Conservation (phyloP, 176 grass and related monocot species). For the Carex parvula region DNA sequence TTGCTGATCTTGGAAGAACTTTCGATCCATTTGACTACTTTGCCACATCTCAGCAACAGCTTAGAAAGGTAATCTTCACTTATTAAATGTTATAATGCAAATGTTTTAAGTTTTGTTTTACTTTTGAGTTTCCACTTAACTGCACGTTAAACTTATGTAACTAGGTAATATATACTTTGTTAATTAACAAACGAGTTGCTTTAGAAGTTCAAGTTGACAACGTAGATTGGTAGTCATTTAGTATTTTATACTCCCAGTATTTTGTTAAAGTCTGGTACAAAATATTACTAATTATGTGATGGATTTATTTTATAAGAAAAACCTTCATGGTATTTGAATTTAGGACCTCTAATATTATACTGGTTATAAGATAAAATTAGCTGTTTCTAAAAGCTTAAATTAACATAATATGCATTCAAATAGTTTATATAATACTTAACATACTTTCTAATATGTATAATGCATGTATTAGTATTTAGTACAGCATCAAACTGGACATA, state of each 20-base stretch:
- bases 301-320: neutral
- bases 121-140: neutral
- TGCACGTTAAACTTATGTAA: neutral
- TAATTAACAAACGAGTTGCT: neutral
- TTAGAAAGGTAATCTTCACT: conserved; percentile 36
- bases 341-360: neutral
- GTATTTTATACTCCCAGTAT: neutral
- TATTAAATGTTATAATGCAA: neutral
- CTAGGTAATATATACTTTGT: neutral
- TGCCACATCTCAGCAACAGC: conserved; percentile 42
- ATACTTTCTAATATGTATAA: no score
- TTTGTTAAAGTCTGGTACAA: neutral
- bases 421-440: no score
- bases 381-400: neutral
- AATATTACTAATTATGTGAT: neutral
- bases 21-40: conserved; percentile 51
- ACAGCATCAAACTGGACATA: no score
- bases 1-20: conserved; percentile 46
- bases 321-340: neutral
- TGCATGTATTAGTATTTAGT: no score
- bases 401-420: no score
- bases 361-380: neutral
- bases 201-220: neutral
- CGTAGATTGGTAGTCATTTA: neutral
- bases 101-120: neutral